Evolutionary conservation across 2,329 filamentous ascomycete species (phyloP).

Genomic region (Hypoxylon sp.): DNA sequence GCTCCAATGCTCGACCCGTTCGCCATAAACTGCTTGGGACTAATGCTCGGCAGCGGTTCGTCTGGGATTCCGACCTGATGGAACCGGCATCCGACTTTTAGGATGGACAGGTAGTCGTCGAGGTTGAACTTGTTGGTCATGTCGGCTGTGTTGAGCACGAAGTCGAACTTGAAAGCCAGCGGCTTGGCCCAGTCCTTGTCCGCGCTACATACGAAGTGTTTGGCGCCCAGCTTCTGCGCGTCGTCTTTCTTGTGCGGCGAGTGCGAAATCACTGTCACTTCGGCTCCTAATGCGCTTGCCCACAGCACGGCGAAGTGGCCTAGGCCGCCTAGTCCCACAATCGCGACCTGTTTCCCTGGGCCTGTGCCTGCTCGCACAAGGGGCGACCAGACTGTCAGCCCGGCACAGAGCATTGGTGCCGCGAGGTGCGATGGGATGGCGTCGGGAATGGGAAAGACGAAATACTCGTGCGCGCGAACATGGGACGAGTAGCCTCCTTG

Average conservation of each 20-base stretch:
- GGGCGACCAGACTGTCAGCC: constrained; percentile 80
- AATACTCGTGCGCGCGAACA: constrained; percentile 67
- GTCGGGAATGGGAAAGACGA: constrained; percentile 71
- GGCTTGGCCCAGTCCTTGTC: constrained; percentile 70
- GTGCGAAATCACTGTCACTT: constrained; percentile 74
- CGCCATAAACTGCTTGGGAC: constrained; percentile 58
- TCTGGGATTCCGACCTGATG: constrained; percentile 71
- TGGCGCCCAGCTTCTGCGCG: constrained; percentile 72
- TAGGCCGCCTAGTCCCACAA: constrained; percentile 79
- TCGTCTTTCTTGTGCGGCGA: constrained; percentile 70
- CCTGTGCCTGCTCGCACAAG: constrained; percentile 75
- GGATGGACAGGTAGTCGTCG: constrained; percentile 62
- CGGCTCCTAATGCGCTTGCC: constrained; percentile 77
- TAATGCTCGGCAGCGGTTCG: constrained; percentile 60
- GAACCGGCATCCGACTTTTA: constrained; percentile 67
- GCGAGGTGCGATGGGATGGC: constrained; percentile 62
- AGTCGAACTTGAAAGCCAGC: constrained; percentile 64
- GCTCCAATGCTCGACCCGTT: constrained; percentile 57
- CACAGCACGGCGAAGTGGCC: constrained; percentile 81
- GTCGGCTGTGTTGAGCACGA: constrained; percentile 65
- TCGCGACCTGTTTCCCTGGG: constrained; percentile 77
- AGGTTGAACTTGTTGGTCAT: constrained; percentile 68
- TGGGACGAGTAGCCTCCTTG: constrained; percentile 74
- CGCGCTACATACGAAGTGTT: constrained; percentile 62
- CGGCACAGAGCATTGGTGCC: constrained; percentile 82